phyloP scores from a whole-genome alignment of 768 basidiomycete species.

The Boletus fagicola region DNA sequence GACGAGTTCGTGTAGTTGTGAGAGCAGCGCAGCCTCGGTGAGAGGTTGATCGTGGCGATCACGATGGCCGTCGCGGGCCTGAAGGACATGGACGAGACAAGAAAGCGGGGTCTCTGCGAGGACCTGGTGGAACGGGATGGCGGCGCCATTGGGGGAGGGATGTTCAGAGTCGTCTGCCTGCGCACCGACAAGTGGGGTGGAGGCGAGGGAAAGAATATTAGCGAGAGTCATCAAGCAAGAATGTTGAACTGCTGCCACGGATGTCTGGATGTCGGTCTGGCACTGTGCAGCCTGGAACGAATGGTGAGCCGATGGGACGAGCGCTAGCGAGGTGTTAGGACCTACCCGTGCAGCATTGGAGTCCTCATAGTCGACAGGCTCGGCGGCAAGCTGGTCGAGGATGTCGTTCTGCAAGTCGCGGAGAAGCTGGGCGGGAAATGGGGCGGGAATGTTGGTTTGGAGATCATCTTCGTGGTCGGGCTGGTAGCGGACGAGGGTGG shows the following conservation, averaged over 20 bases:
- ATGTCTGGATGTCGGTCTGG: slow-evolving; percentile 64
- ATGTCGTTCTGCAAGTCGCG: slow-evolving; percentile 5
- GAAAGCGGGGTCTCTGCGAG: slow-evolving; percentile 20
- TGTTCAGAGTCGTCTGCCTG: slow-evolving; percentile 58
- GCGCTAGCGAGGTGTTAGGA: background rate
- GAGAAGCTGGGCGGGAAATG: slow-evolving; percentile 23
- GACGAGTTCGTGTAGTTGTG: slow-evolving; percentile 58
- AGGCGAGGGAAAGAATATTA: slow-evolving; percentile 57
- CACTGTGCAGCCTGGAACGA: slow-evolving; percentile 7
- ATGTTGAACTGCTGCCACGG: slow-evolving; percentile 69
- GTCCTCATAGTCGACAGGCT: slow-evolving; percentile 23
- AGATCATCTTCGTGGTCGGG: slow-evolving; percentile 4
- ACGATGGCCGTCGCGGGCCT: slow-evolving; percentile 8
- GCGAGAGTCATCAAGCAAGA: slow-evolving; percentile 75
- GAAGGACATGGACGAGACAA: slow-evolving; percentile 21
- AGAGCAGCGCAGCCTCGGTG: slow-evolving; percentile 52
- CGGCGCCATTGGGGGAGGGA: slow-evolving; percentile 43
- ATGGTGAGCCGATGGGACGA: background rate
- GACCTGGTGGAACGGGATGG: slow-evolving; percentile 13
- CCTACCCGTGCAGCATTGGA: slow-evolving; percentile 8
- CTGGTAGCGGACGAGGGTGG: slow-evolving; percentile 25
- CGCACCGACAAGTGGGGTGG: background rate
- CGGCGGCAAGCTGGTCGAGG: slow-evolving; percentile 24
- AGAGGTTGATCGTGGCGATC: slow-evolving; percentile 31
- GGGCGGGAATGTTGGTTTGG: slow-evolving; percentile 18